Conservation (phyloP, 176 grass and related monocot species). For the Eragrostis nindensis region DNA sequence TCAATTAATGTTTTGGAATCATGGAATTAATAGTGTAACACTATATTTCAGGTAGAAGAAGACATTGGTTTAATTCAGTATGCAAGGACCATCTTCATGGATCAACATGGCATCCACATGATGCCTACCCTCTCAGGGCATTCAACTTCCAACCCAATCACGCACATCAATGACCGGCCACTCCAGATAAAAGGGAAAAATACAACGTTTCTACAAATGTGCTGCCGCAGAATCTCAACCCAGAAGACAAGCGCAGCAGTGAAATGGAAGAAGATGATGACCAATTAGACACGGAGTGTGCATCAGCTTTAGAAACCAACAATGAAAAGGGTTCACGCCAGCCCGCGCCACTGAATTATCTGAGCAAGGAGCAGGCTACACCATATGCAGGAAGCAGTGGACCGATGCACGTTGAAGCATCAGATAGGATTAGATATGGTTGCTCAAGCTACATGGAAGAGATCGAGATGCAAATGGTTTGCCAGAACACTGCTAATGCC, state of each 20-base stretch:
- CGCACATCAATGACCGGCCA: conserved; percentile 22
- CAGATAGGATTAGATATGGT: conserved; percentile 44
- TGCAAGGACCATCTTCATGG: conserved; percentile 68
- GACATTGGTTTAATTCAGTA: conserved; percentile 63
- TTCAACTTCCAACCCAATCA: conserved; percentile 71
- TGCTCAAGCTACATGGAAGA: conserved; percentile 65
- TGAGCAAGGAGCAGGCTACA: neutral
- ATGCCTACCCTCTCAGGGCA: conserved; percentile 70
- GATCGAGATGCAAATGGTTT: conserved; percentile 41
- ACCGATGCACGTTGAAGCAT: conserved; percentile 57
- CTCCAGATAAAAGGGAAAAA: conserved; percentile 24
- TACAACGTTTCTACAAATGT: neutral
- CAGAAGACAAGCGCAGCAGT: neutral
- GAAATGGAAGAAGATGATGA: conserved; percentile 12
- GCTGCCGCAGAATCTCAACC: neutral
- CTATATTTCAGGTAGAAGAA: conserved; percentile 72
- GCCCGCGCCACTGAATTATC: neutral
- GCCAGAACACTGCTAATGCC: conserved; percentile 28
- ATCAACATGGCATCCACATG: conserved; percentile 45
- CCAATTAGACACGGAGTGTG: conserved; percentile 31
- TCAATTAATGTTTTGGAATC: neutral
- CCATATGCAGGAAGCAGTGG: conserved; percentile 33
- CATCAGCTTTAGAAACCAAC: conserved; percentile 50
- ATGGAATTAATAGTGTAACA: neutral
- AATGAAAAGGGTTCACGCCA: conserved; percentile 25